Evolutionary conservation across 78 protist genomes (phyloP), one percentile per base, ranked within the genome.

Genomic region (Dictyostelium firmibasis): DNA sequence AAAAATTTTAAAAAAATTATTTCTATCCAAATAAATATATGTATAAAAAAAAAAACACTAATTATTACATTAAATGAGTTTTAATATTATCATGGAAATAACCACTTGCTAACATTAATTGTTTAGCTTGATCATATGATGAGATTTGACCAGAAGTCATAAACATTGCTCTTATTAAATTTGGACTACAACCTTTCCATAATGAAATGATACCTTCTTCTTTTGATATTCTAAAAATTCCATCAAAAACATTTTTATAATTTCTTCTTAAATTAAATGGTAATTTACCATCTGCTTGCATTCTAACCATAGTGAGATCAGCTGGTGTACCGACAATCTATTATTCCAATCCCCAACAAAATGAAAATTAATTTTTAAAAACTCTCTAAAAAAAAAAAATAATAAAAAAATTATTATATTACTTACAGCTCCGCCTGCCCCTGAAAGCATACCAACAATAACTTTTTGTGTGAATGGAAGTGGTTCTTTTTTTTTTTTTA

Each of bases 161-260:
- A 83, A 95, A 83, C 97, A 95, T 95, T 57, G 94, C 95, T 79
- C 97, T 84, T 10, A 86, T 47, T 7, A 95, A 20, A 70, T 84
- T 85, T 35, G 97, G 97, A 33, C 67, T 47, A 33, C 96, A 88
- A 47, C 97, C 97, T 38, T 81, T 57, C 91, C 91, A 86, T 29
- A 95, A 69, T 20, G 83, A 27, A 31, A 84, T 47, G 9, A 85
- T 4, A 72, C 98, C 98, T 72, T 96, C 98, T 47, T 88, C 96
- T 25, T 91, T 83, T 47, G 84, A 74, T 29, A 97, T 91, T 79
- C 93, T 95, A 27, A n/a, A 33, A 36, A 97, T 31, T 33, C 97
- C 98, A 64, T 94, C 91, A 62, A 97, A 77, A 41, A 92, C 98
- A 93, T 89, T 86, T 36, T 44, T 94, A 88, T 97, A 97, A 77